phyloP scores from a whole-genome alignment of 2,329 filamentous ascomycete species.

The Cercospora zeae-maydis region DNA sequence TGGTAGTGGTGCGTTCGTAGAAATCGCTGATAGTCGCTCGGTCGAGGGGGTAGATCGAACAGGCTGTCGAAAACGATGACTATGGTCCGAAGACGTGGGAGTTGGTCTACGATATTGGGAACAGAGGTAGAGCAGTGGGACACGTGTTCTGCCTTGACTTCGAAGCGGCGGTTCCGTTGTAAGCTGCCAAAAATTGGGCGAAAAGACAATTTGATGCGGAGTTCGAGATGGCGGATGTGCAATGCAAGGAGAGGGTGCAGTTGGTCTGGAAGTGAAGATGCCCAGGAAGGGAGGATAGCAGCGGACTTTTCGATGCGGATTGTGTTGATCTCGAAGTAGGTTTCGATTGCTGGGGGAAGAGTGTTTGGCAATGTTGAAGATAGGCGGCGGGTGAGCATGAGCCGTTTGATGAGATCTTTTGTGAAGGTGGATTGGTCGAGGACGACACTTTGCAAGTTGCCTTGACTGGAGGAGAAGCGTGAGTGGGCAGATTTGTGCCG shows the following conservation, averaged over 20 bases:
- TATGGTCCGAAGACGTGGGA: slow-evolving; percentile 6
- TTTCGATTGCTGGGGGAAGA: slow-evolving; percentile 10
- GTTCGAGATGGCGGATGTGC: slow-evolving; percentile 10
- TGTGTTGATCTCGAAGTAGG: slow-evolving; percentile 8
- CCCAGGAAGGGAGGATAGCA: slow-evolving; percentile 5
- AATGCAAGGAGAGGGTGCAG: slow-evolving; percentile 9
- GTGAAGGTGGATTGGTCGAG: slow-evolving; percentile 14
- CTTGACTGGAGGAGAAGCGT: background rate
- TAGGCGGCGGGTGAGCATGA: slow-evolving; percentile 6
- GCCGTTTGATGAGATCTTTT: slow-evolving; percentile 12
- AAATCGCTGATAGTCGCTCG: slow-evolving; percentile 12
- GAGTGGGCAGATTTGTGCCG: background rate
- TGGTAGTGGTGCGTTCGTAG: background rate
- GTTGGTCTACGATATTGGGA: background rate
- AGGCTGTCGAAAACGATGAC: slow-evolving; percentile 11
- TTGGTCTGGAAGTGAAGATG: slow-evolving; percentile 2
- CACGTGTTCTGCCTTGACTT: slow-evolving; percentile 11
- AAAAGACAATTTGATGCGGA: slow-evolving; percentile 11
- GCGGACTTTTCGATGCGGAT: slow-evolving; percentile 9
- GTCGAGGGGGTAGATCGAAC: slow-evolving; percentile 13
- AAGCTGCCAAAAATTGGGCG: slow-evolving; percentile 1
- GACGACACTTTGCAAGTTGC: background rate
- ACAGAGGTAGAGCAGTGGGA: background rate
- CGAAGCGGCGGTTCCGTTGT: slow-evolving; percentile 5
- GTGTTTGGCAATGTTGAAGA: slow-evolving; percentile 7